Conservation (phyloP, 208 protist species). For the Kentomonas sorsogonicus region DNA sequence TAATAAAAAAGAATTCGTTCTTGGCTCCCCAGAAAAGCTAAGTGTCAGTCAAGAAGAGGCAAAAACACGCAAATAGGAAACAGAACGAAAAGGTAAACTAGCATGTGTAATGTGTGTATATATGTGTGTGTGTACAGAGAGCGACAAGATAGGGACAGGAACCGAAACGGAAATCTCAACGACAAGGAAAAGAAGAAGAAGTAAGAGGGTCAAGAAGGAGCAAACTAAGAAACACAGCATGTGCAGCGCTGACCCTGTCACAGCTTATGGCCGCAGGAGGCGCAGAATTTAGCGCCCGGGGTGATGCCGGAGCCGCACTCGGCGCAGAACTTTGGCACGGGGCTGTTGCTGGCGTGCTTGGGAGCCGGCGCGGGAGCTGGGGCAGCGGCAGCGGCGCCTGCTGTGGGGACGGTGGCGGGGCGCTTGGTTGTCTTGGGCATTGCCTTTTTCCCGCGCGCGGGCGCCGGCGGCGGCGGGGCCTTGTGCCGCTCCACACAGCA, state of each 20-base stretch:
- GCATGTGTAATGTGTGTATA: neutral
- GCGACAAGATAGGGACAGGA: neutral
- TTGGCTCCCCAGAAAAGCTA: too few species aligned
- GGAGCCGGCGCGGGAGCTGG: neutral
- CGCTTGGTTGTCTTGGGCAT: constrained; percentile 1
- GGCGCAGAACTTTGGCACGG: constrained; percentile 45
- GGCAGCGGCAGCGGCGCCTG: neutral
- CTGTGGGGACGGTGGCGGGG: neutral
- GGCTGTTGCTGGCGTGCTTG: too few species aligned
- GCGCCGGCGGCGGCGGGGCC: constrained; percentile 11
- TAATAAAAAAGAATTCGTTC: too few species aligned
- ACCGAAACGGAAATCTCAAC: constrained; percentile 10
- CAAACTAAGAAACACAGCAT: constrained; percentile 7
- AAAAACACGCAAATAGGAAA: too few species aligned
- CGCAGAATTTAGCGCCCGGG: constrained; percentile 46
- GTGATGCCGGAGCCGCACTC: constrained; percentile 50
- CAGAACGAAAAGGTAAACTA: neutral
- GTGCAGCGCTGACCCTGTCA: neutral
- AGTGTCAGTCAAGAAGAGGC: too few species aligned
- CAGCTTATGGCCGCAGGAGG: constrained; percentile 55
- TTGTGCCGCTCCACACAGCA: constrained; percentile 73
- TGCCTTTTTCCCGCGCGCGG: constrained; percentile 5
- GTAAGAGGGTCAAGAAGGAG: neutral
- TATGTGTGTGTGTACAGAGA: neutral
- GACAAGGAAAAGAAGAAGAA: constrained; percentile 15